A percentile compares a stretch with the other conserved stretches of the same genome.
These are phyloP conservation scores for Gaeumannomyces tritici DNA, from an alignment of 2,329 filamentous ascomycete genomes.

Conservation along the genomic window DNA sequence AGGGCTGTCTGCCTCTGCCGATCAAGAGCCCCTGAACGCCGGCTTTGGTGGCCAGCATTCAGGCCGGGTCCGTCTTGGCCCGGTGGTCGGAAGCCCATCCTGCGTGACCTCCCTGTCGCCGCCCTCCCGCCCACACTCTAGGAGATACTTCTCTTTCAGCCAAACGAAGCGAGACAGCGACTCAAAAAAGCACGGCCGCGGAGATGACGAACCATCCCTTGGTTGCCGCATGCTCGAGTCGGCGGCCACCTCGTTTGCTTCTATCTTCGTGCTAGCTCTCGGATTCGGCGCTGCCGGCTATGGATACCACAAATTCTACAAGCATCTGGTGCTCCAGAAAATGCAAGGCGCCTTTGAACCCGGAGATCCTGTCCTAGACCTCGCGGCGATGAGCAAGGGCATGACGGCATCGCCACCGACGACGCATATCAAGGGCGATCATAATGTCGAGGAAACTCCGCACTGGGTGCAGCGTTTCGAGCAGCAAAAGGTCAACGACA, in stretches of 20 bases:
- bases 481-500: constrained; percentile 71
- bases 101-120: background rate
- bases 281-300: constrained; percentile 61
- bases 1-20: too few relatives aligned
- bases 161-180: background rate
- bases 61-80: background rate
- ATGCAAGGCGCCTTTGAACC: constrained; percentile 88
- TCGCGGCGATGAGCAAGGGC: constrained; percentile 59
- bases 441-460: constrained; percentile 23
- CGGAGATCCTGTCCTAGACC: constrained; percentile 78
- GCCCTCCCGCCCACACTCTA: background rate
- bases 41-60: background rate
- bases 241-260: constrained; percentile 66
- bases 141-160: background rate
- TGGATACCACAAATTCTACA: constrained; percentile 76
- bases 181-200: background rate
- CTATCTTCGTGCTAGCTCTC: constrained; percentile 59
- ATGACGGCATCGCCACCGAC: constrained; percentile 27
- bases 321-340: constrained; percentile 80
- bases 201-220: constrained; percentile 15
- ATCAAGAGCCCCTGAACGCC: background rate
- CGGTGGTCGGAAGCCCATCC: too few relatives aligned
- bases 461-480: constrained; percentile 82
- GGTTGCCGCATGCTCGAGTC: constrained; percentile 60
- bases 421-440: constrained; percentile 14